Evolutionary conservation across 1,284 basidiomycete genomes (phyloP).

Genomic region (Stereum hirsutum): DNA sequence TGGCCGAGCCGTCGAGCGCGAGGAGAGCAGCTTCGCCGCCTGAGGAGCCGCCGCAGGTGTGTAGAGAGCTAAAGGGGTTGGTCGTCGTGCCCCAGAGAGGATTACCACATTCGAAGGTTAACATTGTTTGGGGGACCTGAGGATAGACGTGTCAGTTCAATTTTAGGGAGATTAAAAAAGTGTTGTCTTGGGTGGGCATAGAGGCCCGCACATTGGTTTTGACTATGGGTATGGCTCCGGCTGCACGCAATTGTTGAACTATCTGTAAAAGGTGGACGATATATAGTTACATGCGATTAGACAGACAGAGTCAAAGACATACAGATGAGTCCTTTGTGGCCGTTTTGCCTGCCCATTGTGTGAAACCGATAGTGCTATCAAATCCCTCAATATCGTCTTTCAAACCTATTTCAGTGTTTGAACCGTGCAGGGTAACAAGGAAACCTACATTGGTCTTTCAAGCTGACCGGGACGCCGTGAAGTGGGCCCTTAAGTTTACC

Average conservation of each 20-base stretch:
- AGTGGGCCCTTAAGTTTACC: constrained; percentile 59
- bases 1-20: constrained; percentile 62
- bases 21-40: constrained; percentile 77
- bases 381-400: constrained; percentile 5
- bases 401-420: neutral
- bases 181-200: no score
- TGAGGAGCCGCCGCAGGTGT: constrained; percentile 68
- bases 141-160: no score
- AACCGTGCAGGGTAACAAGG: no score
- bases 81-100: constrained; percentile 69
- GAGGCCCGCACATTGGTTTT: no score
- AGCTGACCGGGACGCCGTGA: constrained; percentile 75
- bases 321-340: constrained; percentile 49
- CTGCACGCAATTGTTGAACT: constrained; percentile 33
- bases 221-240: constrained; percentile 49
- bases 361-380: constrained; percentile 30
- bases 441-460: constrained; percentile 61
- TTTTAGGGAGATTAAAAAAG: no score
- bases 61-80: constrained; percentile 61
- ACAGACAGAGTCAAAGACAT: neutral
- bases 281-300: neutral
- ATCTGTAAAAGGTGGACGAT: constrained; percentile 20
- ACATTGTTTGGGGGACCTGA: constrained; percentile 77
- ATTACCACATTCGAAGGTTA: constrained; percentile 83
- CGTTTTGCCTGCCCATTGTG: constrained; percentile 55